These are phyloP conservation scores for Globisporangium viniferum DNA, from an alignment of 352 stramenopile genomes.

Conservation along the genomic window DNA sequence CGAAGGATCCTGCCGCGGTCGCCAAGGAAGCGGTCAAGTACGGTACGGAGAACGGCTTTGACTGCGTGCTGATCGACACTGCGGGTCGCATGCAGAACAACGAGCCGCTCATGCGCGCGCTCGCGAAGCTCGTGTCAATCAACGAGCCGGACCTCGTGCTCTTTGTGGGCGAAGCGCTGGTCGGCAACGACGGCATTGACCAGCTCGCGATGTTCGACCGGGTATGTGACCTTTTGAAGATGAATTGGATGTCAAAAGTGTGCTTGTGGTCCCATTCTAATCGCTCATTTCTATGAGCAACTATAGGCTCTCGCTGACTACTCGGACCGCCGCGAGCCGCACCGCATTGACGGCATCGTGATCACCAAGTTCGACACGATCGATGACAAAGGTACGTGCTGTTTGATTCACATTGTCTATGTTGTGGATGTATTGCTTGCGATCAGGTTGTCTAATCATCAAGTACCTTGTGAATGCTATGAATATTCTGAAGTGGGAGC, in stretches of 20 bases:
- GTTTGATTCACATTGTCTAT: background rate
- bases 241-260: too few species aligned
- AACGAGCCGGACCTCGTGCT: slow-evolving; percentile 97
- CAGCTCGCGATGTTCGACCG: slow-evolving; percentile 96
- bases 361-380: slow-evolving; percentile 99
- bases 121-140: slow-evolving; percentile 96
- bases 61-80: slow-evolving; percentile 99
- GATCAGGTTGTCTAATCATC: background rate
- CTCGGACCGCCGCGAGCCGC: slow-evolving; percentile 79
- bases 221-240: slow-evolving; percentile 29
- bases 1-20: slow-evolving; percentile 95
- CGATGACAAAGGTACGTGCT: slow-evolving; percentile 92
- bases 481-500: slow-evolving; percentile 88
- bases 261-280: background rate
- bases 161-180: slow-evolving; percentile 98
- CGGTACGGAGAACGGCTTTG: slow-evolving; percentile 91
- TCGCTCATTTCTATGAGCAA: background rate
- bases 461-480: background rate
- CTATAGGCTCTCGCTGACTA: slow-evolving; percentile 84
- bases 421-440: background rate
- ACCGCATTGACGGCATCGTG: slow-evolving; percentile 97
- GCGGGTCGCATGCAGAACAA: slow-evolving; percentile 99
- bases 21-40: slow-evolving; percentile 95
- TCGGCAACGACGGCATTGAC: slow-evolving; percentile 98
- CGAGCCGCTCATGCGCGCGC: slow-evolving; percentile 96